Base-by-base conservation (phyloP, 2,329 filamentous ascomycete genomes). In the Alternaria arbusti region DNA sequence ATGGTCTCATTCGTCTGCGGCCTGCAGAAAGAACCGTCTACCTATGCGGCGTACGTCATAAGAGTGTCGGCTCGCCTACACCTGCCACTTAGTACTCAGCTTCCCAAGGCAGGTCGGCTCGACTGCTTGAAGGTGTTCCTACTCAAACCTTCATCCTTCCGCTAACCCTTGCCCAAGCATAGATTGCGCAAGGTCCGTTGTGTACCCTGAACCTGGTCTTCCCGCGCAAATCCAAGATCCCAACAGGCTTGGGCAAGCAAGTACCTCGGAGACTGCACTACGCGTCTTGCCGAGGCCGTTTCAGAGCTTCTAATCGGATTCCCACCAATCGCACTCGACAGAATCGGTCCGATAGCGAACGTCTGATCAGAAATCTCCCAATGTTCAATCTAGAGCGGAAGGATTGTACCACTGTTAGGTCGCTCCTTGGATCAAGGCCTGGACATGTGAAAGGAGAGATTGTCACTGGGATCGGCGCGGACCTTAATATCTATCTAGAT, bases 401-500 rank as follows among this genome's bases (percentile, higher is more conserved):
- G 30, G 43, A 54, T 55, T 57, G 54, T 57, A 54, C 57, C 56
- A 44, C 55, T 59, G 47, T 52, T 54, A 45, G 36, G 36, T 40
- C 44, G 50, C 36, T 56, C 20, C 36, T 50, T 26, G n/a, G 23
- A 61, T 47, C 57, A 44, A 52, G 30, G 52, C 22, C 54, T 57
- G 44, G 57, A 54, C 59, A 60, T 50, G 20, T 54, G 40, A 32
- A 45, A 28, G 25, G 55, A 15, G 54, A 56, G 61, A 56, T 40
- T 65, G 22, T 46, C 61, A 43, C 46, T 55, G 62, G 28, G 65
- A 70, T 68, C 64, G 54, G 51, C 68, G 64, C 54, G 56, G 57
- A 32, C 57, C 28, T 65, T 63, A 70, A 65, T 67, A 66, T 69
- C 50, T 59, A 47, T 55, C 54, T 62, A 72, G 65, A 71, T 70